Evolutionary conservation across 371 early-diverging fungal species (phyloP), one percentile per base, ranked within the genome.

Genomic region (Saksenaea vasiformis): DNA sequence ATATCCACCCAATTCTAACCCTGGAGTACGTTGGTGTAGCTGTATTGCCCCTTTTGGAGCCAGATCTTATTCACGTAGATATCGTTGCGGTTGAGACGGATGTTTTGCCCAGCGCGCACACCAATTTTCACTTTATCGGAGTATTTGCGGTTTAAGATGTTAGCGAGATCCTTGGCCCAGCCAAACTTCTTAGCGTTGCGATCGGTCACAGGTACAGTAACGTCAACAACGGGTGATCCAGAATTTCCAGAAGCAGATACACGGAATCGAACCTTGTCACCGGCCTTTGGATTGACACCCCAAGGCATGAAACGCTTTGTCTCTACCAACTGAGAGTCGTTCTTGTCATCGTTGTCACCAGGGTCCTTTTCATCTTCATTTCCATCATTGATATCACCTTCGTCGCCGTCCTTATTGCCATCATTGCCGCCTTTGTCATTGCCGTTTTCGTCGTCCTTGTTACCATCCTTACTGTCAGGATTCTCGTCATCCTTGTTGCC

Each of bases 361-460:
- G 80, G 69, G 24, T 58, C 54, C 67, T 88, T 73, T 26, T 86
- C 82, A 60, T 91, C 87, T 27, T 88, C 89, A 37, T 87, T 87
- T 17, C 84, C 80, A 31, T 85, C 85, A 54, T 94, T 31, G 31
- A 4, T 31, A 7, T 31, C 31, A 31, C 7, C 31, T 31, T 31
- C 93, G 31, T 7, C 7, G 31, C 31, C 31, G 31, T 7, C 7
- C 91, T 91, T 93, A 36, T 84, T 85, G 13, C 91, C 93, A 24
- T 90, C 90, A 5, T 73, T 88, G 67, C 93, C 93, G 63, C 93
- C 95, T 67, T 93, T 93, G 53, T 89, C 92, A 93, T 93, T n/a
- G n/a, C n/a, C n/a, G n/a, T n/a, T n/a, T n/a, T n/a, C n/a, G n/a
- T n/a, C n/a, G n/a, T n/a, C n/a, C 93, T 58, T 81, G 70, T 68